Base-by-base conservation (phyloP, 192 early-diverging fungal species). In the Podila horticola region DNA sequence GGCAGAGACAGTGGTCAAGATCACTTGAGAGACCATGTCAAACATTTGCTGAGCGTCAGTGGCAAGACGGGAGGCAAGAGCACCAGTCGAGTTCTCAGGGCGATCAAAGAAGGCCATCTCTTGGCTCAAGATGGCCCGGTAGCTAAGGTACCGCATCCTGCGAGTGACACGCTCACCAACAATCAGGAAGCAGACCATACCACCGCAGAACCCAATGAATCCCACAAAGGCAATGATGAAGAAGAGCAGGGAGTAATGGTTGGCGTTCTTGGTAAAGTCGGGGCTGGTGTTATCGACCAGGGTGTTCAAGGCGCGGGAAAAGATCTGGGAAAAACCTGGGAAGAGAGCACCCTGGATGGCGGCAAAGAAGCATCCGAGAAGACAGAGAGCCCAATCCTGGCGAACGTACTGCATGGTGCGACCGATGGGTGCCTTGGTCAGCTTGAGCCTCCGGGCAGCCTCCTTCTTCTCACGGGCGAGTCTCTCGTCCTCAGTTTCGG, bases 31-130 rank as follows among this genome's bases (percentile, higher is more conserved):
- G 52, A 82, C 66, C 38, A 64, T 90, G 62, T 63, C 89, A 82
- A 86, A 92, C 93, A 84, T 91, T 90, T 26, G 89, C 74, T 50
- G 93, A 82, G 94, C 93, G 82, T 95, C 95, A 0, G 86, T 88
- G 52, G 92, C 90, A 63, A 97, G 82, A n/a, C 94, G 90, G 29
- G 92, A 94, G 17, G 94, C 87, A n/a, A 97, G 87, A 64, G 94
- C 94, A 50, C 94, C 94, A 0, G 91, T 92, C 66, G 89, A 84
- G 74, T 93, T 94, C 67, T 86, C 84, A 66, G 88, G 86, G 13
- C 76, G 58, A 81, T 98, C 96, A 83, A 96, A 98, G 86, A 91
- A 98, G 3, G 83, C 93, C 69, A 96, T 94, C 31, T 97, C 93
- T 79, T 98, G 96, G n/a, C 88, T 84, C 60, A 83, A 68, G 73